These are phyloP conservation scores for Alternaria arbusti DNA, from an alignment of 2,329 filamentous ascomycete genomes.

Conservation along the genomic window DNA sequence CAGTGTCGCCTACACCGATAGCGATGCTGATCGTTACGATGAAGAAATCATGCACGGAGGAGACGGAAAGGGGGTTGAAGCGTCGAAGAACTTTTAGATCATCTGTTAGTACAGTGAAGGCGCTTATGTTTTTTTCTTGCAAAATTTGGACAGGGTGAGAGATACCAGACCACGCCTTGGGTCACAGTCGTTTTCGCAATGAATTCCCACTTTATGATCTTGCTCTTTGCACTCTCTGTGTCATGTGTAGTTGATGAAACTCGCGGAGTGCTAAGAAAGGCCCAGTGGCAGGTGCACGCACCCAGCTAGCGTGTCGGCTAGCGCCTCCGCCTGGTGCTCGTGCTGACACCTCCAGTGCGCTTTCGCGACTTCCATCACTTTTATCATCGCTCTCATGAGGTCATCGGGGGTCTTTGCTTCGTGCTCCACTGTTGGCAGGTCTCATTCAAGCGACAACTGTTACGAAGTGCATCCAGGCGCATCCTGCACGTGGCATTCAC, in stretches of 20 bases:
- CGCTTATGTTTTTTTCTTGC: neutral
- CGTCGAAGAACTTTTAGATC: constrained; percentile 17
- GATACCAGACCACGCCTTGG: constrained; percentile 14
- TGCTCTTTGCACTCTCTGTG: neutral
- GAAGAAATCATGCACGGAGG: constrained; percentile 34
- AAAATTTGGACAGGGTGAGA: neutral
- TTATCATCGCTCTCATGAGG: neutral
- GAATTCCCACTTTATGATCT: neutral
- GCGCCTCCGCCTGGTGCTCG: neutral
- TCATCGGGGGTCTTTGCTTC: neutral
- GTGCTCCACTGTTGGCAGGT: neutral
- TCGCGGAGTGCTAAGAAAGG: neutral
- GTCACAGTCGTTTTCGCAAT: constrained; percentile 12
- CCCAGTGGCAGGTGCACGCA: neutral
- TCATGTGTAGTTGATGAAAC: neutral
- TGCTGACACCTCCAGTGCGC: neutral
- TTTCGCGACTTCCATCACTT: neutral
- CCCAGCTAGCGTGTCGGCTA: neutral
- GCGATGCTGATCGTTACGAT: constrained; percentile 33
- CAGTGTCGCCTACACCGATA: constrained; percentile 32
- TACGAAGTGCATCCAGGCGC: neutral
- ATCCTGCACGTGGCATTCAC: neutral
- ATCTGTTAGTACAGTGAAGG: neutral
- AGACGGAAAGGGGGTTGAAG: constrained; percentile 18
- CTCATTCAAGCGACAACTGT: neutral